Conservation (phyloP, 108 stramenopile species). For the Conticribra weissflogii region DNA sequence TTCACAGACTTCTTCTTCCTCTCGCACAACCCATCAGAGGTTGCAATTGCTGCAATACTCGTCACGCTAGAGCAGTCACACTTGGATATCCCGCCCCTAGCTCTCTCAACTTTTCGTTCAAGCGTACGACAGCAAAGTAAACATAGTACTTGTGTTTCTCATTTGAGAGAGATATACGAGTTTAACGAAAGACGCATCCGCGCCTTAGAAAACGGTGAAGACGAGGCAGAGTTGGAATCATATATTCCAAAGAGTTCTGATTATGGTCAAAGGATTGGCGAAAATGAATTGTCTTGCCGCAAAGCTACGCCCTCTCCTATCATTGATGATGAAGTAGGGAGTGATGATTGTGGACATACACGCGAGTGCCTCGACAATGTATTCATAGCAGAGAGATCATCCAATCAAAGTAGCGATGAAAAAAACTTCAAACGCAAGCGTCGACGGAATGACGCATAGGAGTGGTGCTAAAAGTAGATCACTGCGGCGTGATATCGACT, state of each 20-base stretch:
- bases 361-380: too few relatives aligned
- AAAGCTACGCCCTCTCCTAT: too few relatives aligned
- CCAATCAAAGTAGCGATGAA: too few relatives aligned
- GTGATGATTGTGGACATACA: too few relatives aligned
- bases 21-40: slow-evolving; percentile 21
- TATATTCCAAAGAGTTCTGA: not conserved
- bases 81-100: not conserved
- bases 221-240: not conserved
- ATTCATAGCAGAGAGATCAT: too few relatives aligned
- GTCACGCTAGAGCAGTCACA: slow-evolving; percentile 23
- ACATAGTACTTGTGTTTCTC: not conserved
- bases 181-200: not conserved
- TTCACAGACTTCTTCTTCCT: slow-evolving; percentile 25
- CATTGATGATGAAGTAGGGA: too few relatives aligned
- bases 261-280: not conserved
- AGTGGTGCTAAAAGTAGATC: too few relatives aligned
- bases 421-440: too few relatives aligned
- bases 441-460: too few relatives aligned
- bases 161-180: not conserved
- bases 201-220: not conserved
- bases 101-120: not conserved
- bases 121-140: not conserved
- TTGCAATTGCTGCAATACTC: slow-evolving; percentile 34
- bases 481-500: too few relatives aligned
- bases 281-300: not conserved